phyloP scores from a whole-genome alignment of 2,329 filamentous ascomycete genomes.

The Colletotrichum filicis region DNA sequence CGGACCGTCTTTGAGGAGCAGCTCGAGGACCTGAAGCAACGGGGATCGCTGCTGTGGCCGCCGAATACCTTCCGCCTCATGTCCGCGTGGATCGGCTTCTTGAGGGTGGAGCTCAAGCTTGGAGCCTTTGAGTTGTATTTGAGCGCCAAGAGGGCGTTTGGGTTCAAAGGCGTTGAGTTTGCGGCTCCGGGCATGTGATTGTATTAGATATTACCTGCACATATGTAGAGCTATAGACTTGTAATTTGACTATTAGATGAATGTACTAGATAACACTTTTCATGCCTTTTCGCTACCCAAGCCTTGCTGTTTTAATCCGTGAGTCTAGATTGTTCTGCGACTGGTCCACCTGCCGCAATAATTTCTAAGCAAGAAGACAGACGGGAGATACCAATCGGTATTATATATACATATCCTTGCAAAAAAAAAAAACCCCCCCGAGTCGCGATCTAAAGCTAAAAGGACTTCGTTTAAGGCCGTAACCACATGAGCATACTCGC shows the following conservation, averaged over 20 bases:
- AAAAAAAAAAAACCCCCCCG: too few relatives aligned
- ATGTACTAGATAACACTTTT: too few relatives aligned
- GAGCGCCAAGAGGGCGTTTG: slow-evolving; percentile 60
- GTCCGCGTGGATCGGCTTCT: slow-evolving; percentile 66
- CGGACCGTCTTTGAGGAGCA: slow-evolving; percentile 74
- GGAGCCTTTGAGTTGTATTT: slow-evolving; percentile 73
- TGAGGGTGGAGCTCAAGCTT: slow-evolving; percentile 71
- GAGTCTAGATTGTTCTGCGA: too few relatives aligned
- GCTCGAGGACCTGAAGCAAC: slow-evolving; percentile 64
- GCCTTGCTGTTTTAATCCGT: too few relatives aligned
- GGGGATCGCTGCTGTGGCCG: slow-evolving; percentile 69
- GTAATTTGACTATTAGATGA: not conserved
- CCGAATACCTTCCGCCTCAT: slow-evolving; percentile 64
- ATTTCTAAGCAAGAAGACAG: too few relatives aligned
- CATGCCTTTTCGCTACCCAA: too few relatives aligned
- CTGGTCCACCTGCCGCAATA: too few relatives aligned
- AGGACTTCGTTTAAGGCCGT: too few relatives aligned
- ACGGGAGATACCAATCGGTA: too few relatives aligned
- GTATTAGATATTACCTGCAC: slow-evolving; percentile 8
- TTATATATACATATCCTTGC: too few relatives aligned
- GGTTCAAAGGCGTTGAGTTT: slow-evolving; percentile 38
- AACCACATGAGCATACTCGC: too few relatives aligned
- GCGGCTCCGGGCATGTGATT: slow-evolving; percentile 28
- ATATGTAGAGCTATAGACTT: slow-evolving; percentile 29
- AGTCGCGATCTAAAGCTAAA: too few relatives aligned